Percentiles rank a stretch among this genome's conserved stretches.
phyloP scores from a whole-genome alignment of 805 yeast genomes.

The Saturnispora sekii region DNA sequence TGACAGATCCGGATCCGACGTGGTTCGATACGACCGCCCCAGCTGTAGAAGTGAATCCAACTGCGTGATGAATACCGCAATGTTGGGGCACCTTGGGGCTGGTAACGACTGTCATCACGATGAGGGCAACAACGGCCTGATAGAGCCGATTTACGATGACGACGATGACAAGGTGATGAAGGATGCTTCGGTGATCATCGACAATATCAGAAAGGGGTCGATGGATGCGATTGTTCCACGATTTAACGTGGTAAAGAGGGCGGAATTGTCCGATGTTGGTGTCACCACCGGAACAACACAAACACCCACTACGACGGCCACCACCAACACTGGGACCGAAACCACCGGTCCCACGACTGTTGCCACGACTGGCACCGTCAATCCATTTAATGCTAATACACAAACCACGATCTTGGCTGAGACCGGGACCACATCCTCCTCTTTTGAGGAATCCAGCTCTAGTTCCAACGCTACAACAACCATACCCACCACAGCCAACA shows the following conservation, averaged over 20 bases:
- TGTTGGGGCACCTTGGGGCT: no score
- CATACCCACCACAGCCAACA: conserved; percentile 1
- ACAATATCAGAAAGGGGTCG: conserved; percentile 18
- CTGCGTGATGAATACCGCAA: no score
- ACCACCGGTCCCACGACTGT: no score
- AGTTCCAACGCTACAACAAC: conserved; percentile 10
- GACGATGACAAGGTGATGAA: not conserved
- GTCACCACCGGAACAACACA: conserved; percentile 2
- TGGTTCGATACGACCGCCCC: no score
- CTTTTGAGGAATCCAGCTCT: conserved; percentile 1
- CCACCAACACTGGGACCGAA: not conserved
- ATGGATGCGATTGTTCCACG: conserved; percentile 23
- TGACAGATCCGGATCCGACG: no score
- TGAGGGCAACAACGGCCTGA: no score
- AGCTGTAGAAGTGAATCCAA: no score
- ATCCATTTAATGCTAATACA: conserved; percentile 6
- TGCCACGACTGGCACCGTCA: not conserved
- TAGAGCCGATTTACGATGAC: no score
- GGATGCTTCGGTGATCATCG: conserved; percentile 16
- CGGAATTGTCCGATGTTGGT: conserved; percentile 1
- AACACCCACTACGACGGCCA: conserved; percentile 6
- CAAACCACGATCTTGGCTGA: conserved; percentile 1
- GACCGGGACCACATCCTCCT: conserved; percentile 5
- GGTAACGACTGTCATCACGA: no score
- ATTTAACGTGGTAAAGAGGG: conserved; percentile 19